Conservation (phyloP, 23 red algal species). For the Gracilaria gracilis region DNA sequence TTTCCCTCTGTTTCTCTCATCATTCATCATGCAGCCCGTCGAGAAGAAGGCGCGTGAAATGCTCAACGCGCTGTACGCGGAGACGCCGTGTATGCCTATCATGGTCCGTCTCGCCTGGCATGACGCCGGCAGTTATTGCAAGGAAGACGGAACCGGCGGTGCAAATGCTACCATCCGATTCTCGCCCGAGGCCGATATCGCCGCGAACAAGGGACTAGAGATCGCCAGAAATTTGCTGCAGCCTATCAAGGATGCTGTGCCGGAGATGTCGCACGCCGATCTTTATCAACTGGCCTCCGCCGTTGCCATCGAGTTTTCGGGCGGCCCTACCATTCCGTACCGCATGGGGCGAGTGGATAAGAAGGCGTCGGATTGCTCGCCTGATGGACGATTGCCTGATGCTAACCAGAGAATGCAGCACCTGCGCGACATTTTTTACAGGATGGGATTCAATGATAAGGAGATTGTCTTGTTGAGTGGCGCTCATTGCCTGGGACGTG, state of each 20-base stretch:
- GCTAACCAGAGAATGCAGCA: conserved; percentile 75
- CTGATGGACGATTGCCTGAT: conserved; percentile 85
- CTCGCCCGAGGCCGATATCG: conserved; percentile 77
- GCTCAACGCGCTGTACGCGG: conserved; percentile 60
- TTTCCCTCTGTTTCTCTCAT: too few relatives aligned
- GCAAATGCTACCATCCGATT: conserved; percentile 89
- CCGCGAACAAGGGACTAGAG: conserved; percentile 80
- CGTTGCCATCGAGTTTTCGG: conserved; percentile 79
- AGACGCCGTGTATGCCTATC: conserved; percentile 88
- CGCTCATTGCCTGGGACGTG: conserved; percentile 82
- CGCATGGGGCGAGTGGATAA: conserved; percentile 80
- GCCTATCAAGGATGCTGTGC: conserved; percentile 93
- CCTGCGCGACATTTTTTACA: conserved; percentile 88
- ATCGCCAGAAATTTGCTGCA: conserved; percentile 82
- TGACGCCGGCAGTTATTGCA: conserved; percentile 82
- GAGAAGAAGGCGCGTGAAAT: conserved; percentile 23
- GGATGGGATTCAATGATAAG: conserved; percentile 96
- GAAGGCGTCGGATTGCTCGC: conserved; percentile 49
- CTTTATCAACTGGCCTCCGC: conserved; percentile 85
- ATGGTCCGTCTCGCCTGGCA: conserved; percentile 99
- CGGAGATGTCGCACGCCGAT: conserved; percentile 87
- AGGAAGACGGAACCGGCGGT: conserved; percentile 76
- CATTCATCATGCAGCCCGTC: background rate
- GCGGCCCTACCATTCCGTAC: conserved; percentile 92
- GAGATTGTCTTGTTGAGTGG: conserved; percentile 90